Percentiles rank a stretch among this genome's conserved stretches.
Evolutionary conservation across 129 eudicot genomes (phyloP).

Genomic region (Daucus carota): DH1_v3.0 NC_030385.2:5706501-5707000

Average conservation of each 20-base stretch:
- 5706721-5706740: conserved; percentile 32
- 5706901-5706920: conserved; percentile 22
- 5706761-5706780: conserved; percentile 97
- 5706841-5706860: conserved; percentile 24
- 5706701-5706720: conserved; percentile 17
- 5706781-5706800: conserved; percentile 63
- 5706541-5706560: conserved; percentile 59
- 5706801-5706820: conserved; percentile 28
- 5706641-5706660: conserved; percentile 16
- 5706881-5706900: conserved; percentile 12
- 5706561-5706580: conserved; percentile 29
- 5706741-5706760: conserved; percentile 46
- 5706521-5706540: conserved; percentile 29
- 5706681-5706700: conserved; percentile 5
- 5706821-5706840: conserved; percentile 27
- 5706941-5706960: background rate
- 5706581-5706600: conserved; percentile 25
- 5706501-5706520: conserved; percentile 22
- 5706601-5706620: conserved; percentile 18
- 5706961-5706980: background rate
- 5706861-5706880: conserved; percentile 17
- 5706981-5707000: conserved; percentile 19
- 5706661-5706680: conserved; percentile 15
- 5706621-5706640: conserved; percentile 18
- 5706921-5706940: conserved; percentile 15